Evolutionary conservation across 2,329 filamentous ascomycete genomes (phyloP).

Genomic region (Rosellinia necatrix): DNA sequence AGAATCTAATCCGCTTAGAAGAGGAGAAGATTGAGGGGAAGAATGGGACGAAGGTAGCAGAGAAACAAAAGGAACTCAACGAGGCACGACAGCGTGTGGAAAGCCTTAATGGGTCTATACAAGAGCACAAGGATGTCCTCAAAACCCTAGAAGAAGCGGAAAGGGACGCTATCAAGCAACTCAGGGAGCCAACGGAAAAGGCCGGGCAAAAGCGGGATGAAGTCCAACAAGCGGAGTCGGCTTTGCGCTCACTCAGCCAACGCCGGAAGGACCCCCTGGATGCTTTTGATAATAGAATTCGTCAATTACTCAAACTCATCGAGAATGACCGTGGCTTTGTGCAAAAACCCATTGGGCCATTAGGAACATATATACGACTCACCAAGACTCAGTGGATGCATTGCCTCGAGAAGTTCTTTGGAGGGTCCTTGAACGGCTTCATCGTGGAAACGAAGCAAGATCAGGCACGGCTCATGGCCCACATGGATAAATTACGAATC

Average conservation of each 20-base stretch:
- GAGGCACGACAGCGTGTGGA: constrained; percentile 57
- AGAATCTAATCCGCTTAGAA: constrained; percentile 59
- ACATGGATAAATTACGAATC: constrained; percentile 64
- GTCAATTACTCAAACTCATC: constrained; percentile 69
- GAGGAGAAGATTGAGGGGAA: constrained; percentile 66
- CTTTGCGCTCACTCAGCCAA: constrained; percentile 56
- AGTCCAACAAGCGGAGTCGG: constrained; percentile 55
- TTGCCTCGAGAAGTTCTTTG: constrained; percentile 78
- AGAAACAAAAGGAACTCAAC: constrained; percentile 63
- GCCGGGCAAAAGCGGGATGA: constrained; percentile 57
- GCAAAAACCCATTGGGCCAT: constrained; percentile 77
- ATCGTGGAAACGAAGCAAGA: constrained; percentile 80
- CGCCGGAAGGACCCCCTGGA: constrained; percentile 64
- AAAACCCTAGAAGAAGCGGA: constrained; percentile 37
- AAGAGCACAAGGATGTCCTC: constrained; percentile 33
- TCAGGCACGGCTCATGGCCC: constrained; percentile 65
- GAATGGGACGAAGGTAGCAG: constrained; percentile 70
- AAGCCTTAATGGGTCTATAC: constrained; percentile 45
- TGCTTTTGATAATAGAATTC: constrained; percentile 68
- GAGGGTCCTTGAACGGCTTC: constrained; percentile 73
- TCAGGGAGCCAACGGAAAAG: constrained; percentile 29
- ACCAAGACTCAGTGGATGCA: constrained; percentile 81
- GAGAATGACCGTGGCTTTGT: constrained; percentile 70
- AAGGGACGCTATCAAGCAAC: too few relatives aligned
- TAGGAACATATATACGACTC: constrained; percentile 78